Base-by-base conservation (phyloP, 108 stramenopile species). In the Discostella pseudostelligera region DNA sequence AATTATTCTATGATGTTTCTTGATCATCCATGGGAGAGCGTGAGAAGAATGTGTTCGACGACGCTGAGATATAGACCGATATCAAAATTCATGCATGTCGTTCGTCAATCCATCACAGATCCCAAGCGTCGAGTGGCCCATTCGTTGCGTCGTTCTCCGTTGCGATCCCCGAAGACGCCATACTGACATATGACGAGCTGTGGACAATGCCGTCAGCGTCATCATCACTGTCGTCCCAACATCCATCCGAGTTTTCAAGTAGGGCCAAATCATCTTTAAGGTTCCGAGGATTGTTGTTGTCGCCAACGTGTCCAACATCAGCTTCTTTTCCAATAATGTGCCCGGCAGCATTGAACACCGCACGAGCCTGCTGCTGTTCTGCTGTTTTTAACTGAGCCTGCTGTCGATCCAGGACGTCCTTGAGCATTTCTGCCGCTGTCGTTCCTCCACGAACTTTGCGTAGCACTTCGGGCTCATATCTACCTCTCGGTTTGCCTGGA, bases 391-490 rank as follows among this genome's bases (percentile, higher is more conserved):
- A 59, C 66, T 95, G 94, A 0, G 89, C 94, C 62, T 92, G 91
- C 70, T 95, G 94, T 40, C 91, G 81, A 54, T 79, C 87, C 17
- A 95, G 78, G 12, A 95, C 94, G 56, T 92, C 89, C 59, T 93
- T 92, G 40, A 95, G 76, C 91, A 95, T 91, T 65, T 95, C 94
- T 25, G 94, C 94, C 12, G 94, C 94, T 37, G 94, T 95, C 54
- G 94, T 92, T 21, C 94, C 91, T 28, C 91, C 94, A 46, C 94
- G 76, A n/a, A 95, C 91, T 60, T 85, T 87, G 35, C 94, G 85
- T n/a, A 95, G 81, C 46, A 92, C 89, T 79, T 92, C 94, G 1
- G 94, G 85, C 48, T 95, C 94, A 60, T 95, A 95, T 17, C 94
- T 72, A 13, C 94, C 94, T 58, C 94, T 71, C 6, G 91, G 88